Evolutionary conservation across 2,329 filamentous ascomycete genomes (phyloP).

Genomic region (Pseudocercospora musae): DNA sequence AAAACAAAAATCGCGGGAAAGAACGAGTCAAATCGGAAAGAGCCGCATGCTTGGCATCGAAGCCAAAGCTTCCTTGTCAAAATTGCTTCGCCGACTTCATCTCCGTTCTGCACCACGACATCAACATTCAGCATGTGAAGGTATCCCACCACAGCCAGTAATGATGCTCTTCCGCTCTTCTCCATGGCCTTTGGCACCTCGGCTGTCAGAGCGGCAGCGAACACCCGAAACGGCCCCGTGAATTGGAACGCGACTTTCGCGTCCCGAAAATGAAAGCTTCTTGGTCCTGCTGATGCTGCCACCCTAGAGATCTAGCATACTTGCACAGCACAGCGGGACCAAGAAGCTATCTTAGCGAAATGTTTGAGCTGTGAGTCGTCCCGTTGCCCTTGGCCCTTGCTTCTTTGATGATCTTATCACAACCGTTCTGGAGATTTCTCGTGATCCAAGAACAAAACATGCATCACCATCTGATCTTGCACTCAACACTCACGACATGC

Average conservation of each 20-base stretch:
- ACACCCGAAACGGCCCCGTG: neutral
- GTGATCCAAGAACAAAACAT: slow-evolving; percentile 41
- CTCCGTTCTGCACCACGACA: neutral
- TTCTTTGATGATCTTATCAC: slow-evolving; percentile 33
- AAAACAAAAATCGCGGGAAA: neutral
- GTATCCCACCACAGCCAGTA: neutral
- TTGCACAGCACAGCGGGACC: neutral
- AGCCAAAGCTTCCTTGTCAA: neutral
- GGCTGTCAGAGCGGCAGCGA: neutral
- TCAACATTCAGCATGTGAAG: neutral
- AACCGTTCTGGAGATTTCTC: slow-evolving; percentile 36
- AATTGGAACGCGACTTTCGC: neutral
- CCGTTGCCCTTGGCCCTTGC: neutral
- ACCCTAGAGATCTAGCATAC: neutral
- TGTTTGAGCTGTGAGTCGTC: slow-evolving; percentile 13
- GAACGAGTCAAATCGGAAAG: neutral
- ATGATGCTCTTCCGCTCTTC: neutral
- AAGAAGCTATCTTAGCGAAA: neutral
- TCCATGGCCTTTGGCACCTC: neutral
- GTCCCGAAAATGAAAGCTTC: neutral
- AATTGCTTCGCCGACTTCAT: neutral
- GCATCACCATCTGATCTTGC: slow-evolving; percentile 41
- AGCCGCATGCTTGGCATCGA: neutral
- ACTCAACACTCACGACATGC: slow-evolving; percentile 2
- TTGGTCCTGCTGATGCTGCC: neutral